These are phyloP conservation scores for Ceratocystis destructans DNA, from an alignment of 2,329 filamentous ascomycete genomes.

Conservation along the genomic window DNA sequence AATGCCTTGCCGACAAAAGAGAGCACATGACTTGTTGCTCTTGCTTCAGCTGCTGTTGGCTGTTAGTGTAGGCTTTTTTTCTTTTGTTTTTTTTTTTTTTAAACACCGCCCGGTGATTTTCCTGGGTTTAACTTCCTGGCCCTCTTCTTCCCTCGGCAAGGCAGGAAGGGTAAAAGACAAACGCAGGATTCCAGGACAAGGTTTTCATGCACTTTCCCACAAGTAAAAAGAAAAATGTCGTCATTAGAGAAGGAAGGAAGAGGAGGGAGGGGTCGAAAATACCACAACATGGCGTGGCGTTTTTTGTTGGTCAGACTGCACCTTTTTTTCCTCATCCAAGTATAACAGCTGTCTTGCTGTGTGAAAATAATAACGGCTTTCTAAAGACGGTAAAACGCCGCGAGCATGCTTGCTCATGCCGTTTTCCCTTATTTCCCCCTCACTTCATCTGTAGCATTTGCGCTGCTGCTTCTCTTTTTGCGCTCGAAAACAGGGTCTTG, in stretches of 20 bases:
- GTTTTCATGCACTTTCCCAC: constrained; percentile 1
- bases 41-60: neutral
- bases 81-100: neutral
- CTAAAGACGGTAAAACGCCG: neutral
- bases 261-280: neutral
- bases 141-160: neutral
- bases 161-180: neutral
- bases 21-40: too few species aligned
- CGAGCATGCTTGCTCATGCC: neutral
- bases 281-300: neutral
- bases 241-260: neutral
- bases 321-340: neutral
- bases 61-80: neutral
- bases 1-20: neutral
- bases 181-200: neutral
- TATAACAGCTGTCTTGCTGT: neutral
- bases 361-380: neutral
- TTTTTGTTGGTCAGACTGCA: neutral
- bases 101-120: neutral
- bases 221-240: neutral
- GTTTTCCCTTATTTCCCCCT: too few species aligned
- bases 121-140: neutral
- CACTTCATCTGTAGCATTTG: neutral
- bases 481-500: neutral
- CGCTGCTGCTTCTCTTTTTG: neutral